Evolutionary conservation across 345 rosid genomes (phyloP).

Genomic region (Syzygium aqueum): DNA sequence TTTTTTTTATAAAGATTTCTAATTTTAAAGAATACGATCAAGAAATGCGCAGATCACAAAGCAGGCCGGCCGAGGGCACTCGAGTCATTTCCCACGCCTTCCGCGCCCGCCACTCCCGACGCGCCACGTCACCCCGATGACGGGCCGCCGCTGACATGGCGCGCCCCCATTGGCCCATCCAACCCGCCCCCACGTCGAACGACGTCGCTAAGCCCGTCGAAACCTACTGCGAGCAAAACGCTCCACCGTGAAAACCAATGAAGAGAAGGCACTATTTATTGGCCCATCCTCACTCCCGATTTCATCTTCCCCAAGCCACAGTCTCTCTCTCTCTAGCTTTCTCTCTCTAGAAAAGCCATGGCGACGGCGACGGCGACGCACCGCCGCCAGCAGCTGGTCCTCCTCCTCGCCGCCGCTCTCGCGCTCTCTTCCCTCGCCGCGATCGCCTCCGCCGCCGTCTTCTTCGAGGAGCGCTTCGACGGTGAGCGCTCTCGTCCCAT

Average conservation of each 20-base stretch:
- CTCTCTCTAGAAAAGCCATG: background rate
- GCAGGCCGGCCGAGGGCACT: background rate
- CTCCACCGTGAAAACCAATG: background rate
- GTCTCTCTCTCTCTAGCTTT: background rate
- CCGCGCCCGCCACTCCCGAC: background rate
- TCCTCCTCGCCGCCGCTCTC: constrained; percentile 20
- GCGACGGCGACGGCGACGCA: background rate
- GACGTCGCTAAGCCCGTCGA: background rate
- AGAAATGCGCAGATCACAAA: background rate
- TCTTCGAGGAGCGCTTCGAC: constrained; percentile 89
- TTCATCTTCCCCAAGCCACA: background rate
- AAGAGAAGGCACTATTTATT: background rate
- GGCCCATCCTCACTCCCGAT: background rate
- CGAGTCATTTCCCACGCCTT: background rate
- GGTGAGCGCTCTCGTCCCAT: constrained; percentile 23
- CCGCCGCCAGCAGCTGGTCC: constrained; percentile 3
- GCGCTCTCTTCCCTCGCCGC: constrained; percentile 25
- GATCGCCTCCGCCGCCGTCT: constrained; percentile 40
- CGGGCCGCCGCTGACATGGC: background rate
- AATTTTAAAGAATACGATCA: background rate
- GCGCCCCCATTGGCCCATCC: background rate
- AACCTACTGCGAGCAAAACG: background rate
- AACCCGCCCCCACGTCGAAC: background rate
- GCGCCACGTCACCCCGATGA: background rate
- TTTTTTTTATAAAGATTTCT: background rate